Percentiles rank a stretch among this genome's conserved stretches.
Evolutionary conservation across 306 rosid genomes (phyloP).

Genomic region (Carpinus fangiana): DNA sequence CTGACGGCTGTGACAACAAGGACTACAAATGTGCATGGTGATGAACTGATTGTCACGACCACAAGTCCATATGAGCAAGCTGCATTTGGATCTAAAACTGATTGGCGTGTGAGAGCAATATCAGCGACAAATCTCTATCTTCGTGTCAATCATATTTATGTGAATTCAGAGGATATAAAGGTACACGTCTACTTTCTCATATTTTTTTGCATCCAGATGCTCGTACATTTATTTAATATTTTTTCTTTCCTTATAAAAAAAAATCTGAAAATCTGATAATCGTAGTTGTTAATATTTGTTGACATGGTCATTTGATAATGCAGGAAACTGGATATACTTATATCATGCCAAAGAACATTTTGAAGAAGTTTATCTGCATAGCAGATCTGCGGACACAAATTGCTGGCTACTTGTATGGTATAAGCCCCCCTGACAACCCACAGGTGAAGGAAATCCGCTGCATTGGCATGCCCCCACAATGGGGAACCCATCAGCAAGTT

Average conservation of each 20-base stretch:
- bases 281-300: conserved; percentile 12
- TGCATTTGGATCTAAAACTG: conserved; percentile 93
- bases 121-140: conserved; percentile 95
- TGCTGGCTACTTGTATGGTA: conserved; percentile 90
- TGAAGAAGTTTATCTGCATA: conserved; percentile 95
- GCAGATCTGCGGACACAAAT: conserved; percentile 98
- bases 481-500: conserved; percentile 99
- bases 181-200: conserved; percentile 31
- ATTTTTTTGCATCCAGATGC: background rate
- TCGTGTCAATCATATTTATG: conserved; percentile 96
- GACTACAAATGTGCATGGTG: conserved; percentile 95
- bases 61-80: conserved; percentile 98
- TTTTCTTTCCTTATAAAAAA: no score
- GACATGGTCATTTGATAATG: conserved; percentile 24
- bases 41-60: conserved; percentile 90
- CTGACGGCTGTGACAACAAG: conserved; percentile 91
- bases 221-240: no score
- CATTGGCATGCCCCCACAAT: conserved; percentile 95
- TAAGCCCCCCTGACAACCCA: conserved; percentile 98
- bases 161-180: conserved; percentile 97
- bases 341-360: conserved; percentile 95
- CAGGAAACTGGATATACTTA: conserved; percentile 99
- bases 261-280: background rate
- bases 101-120: conserved; percentile 99
- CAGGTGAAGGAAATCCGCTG: conserved; percentile 98